phyloP scores from a whole-genome alignment of 1,284 basidiomycete genomes.

The Ustilago bromivora region DNA sequence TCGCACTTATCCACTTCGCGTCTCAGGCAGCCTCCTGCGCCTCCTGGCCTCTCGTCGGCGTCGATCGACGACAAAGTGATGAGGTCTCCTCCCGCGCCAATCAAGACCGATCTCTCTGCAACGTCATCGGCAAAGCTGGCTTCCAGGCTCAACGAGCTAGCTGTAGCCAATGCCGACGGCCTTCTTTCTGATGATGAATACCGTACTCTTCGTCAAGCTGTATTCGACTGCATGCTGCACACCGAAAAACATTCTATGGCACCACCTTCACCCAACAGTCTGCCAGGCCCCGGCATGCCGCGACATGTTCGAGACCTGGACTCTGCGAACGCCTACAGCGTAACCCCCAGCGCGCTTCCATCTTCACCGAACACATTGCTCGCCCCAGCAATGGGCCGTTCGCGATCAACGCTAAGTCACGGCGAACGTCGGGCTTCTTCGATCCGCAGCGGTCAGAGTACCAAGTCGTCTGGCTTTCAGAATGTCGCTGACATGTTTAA shows the following conservation, averaged over 20 bases:
- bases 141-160: slow-evolving; percentile 57
- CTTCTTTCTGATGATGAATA: slow-evolving; percentile 61
- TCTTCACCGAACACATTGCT: slow-evolving; percentile 7
- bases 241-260: slow-evolving; percentile 32
- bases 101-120: slow-evolving; percentile 19
- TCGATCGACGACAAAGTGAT: neutral
- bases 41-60: neutral
- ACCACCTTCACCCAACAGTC: slow-evolving; percentile 19
- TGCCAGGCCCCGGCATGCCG: slow-evolving; percentile 12
- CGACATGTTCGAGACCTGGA: neutral
- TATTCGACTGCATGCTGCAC: slow-evolving; percentile 55
- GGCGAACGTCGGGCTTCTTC: slow-evolving; percentile 13
- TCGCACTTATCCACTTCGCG: neutral
- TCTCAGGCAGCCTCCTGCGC: neutral
- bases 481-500: slow-evolving; percentile 17
- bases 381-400: neutral
- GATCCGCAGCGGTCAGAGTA: slow-evolving; percentile 25
- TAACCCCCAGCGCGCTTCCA: neutral
- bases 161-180: slow-evolving; percentile 60
- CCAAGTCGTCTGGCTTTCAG: slow-evolving; percentile 28
- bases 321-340: neutral
- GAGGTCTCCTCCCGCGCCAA: neutral
- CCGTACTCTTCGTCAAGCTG: slow-evolving; percentile 50
- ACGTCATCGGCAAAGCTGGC: slow-evolving; percentile 50
- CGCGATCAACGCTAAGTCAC: slow-evolving; percentile 25